These are phyloP conservation scores for Litsea cubeba DNA, from an alignment of 164 flowering plant genomes.

Conservation along the genomic window DNA sequence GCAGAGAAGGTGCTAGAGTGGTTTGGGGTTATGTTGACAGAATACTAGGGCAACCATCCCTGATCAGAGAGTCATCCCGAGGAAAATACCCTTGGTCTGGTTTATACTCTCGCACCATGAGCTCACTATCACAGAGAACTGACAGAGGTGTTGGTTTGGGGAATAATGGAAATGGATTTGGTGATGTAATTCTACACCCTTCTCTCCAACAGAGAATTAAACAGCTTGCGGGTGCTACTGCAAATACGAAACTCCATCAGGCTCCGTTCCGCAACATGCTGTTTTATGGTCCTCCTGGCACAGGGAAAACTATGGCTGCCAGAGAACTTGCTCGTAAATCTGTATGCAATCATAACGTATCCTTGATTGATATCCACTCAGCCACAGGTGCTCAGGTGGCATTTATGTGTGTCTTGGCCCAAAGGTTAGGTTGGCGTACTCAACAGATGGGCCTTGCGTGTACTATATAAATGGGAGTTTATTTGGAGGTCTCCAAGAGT, in stretches of 20 bases:
- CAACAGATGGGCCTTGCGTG: background rate
- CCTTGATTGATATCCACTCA: background rate
- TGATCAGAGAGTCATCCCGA: conserved; percentile 91
- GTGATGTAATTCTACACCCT: conserved; percentile 84
- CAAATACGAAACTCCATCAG: conserved; percentile 88
- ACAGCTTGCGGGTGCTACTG: conserved; percentile 89
- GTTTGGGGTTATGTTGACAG: conserved; percentile 94
- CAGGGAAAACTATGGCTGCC: conserved; percentile 99
- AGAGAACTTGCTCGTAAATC: conserved; percentile 92
- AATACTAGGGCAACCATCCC: conserved; percentile 93
- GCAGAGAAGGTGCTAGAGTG: conserved; percentile 97
- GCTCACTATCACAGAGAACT: conserved; percentile 33
- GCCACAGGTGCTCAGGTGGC: background rate
- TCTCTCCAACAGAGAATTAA: conserved; percentile 76
- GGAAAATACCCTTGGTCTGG: conserved; percentile 99
- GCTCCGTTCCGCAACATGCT: conserved; percentile 98
- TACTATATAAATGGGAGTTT: background rate
- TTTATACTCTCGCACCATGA: conserved; percentile 44
- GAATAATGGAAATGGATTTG: conserved; percentile 64
- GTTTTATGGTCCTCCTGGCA: conserved; percentile 98
- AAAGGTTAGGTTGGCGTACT: background rate
- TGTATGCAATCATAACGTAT: conserved; percentile 34
- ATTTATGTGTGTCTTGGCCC: background rate
- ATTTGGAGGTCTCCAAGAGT: background rate
- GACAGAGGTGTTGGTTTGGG: conserved; percentile 28